Evolutionary conservation across 495 filamentous ascomycete genomes (phyloP), one percentile per base, ranked within the genome.

Genomic region (Aspergillus baeticus): DNA sequence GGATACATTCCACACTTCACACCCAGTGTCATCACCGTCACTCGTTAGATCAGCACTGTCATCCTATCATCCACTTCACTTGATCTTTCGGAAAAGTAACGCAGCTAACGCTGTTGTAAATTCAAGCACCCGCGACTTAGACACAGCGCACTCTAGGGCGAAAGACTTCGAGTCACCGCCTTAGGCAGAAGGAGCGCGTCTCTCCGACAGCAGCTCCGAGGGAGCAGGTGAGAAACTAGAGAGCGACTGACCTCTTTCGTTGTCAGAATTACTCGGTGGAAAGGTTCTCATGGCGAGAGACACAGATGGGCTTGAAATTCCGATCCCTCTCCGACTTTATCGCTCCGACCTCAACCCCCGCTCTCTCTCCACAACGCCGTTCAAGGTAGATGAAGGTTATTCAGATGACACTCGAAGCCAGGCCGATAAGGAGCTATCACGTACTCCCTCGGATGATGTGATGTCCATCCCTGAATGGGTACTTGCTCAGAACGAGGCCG

Each of bases 351-450:
- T 69, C 54, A 48, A 70, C 38, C 49, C 64, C 49, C 60, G 69
- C 18, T 73, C 73, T 14, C 58, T 77, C n/a, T 69, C 72, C 3
- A 29, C 26, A 29, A 63, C 74, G 8, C 71, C 80, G 20, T 81
- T 78, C 63, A 81, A 75, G 61, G 67, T 84, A 34, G 84, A 87
- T 65, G 84, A 87, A 70, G 84, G 84, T 35, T 87, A 85, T 62
- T 83, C 84, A 17, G 84, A 86, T 60, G 84, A 87, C 29, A 83
- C 84, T 11, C 68, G 75, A 57, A 85, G 82, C 55, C 82, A 79
- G 55, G 56, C 71, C 21, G 81, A 79, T 47, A 81, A 77, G 65
- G 74, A 71, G 26, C 47, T 59, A 3, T 51, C 60, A 68, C 76
- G 29, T 55, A 62, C 26, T 43, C 63, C 36, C 60, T 63, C 67